Conservation (phyloP, 208 protist species). For the Angomonas ambiguus region DNA sequence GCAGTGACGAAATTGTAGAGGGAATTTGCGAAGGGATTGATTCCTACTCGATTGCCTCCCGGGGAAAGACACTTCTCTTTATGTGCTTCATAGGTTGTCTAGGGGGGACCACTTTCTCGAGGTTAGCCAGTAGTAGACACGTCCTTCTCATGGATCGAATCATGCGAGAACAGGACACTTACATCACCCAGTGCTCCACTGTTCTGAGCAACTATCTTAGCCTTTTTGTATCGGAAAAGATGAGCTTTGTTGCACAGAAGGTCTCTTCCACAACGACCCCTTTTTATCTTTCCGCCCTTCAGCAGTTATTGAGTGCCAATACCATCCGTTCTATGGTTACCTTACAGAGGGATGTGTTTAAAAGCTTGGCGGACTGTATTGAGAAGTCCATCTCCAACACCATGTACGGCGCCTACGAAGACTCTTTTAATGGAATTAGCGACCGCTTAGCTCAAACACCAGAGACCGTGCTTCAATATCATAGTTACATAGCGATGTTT, state of each 20-base stretch:
- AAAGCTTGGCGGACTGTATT: conserved; percentile 57
- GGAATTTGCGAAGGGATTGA: conserved; percentile 30
- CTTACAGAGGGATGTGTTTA: conserved; percentile 49
- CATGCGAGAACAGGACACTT: conserved; percentile 61
- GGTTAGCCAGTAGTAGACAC: conserved; percentile 33
- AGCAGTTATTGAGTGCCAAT: conserved; percentile 49
- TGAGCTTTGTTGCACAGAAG: conserved; percentile 34
- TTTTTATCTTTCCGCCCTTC: conserved; percentile 36
- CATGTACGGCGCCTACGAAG: conserved; percentile 53
- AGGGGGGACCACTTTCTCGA: conserved; percentile 39
- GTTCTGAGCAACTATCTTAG: conserved; percentile 38
- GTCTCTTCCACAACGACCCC: conserved; percentile 39
- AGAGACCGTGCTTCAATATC: conserved; percentile 42
- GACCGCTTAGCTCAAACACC: conserved; percentile 53
- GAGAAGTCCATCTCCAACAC: conserved; percentile 59
- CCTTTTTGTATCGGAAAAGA: conserved; percentile 55
- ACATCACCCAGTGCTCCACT: conserved; percentile 61
- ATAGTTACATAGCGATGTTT: conserved; percentile 38
- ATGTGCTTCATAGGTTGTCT: conserved; percentile 60
- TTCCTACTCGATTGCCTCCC: conserved; percentile 41
- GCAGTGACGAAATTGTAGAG: conserved; percentile 20
- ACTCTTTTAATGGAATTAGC: conserved; percentile 58
- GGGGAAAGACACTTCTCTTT: conserved; percentile 72
- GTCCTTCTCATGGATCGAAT: conserved; percentile 54
- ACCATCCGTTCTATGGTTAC: conserved; percentile 37